Evolutionary conservation across 1,139 yeast genomes (phyloP), one percentile per base, ranked within the genome.

Genomic region (Saccharomycopsis phalli): DNA sequence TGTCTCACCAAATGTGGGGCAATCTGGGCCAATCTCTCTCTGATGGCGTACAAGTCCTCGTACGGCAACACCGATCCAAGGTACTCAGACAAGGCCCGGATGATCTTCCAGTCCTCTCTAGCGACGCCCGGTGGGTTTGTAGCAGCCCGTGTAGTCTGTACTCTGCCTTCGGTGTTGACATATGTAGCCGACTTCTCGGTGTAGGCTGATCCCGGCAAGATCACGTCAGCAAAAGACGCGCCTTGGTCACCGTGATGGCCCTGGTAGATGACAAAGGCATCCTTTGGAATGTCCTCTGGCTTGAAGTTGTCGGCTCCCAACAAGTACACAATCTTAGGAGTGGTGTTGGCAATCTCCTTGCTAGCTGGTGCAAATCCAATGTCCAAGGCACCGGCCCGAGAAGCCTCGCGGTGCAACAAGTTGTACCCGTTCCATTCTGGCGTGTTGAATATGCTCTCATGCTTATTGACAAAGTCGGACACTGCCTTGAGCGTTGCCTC

Each of bases 231-330:
- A 53, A 76, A 73, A 16, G 91, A 80, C 25, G 95, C 95, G 53
- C 95, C 95, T 30, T 74, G 61, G 53, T 84, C 95, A 65, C 95
- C 95, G 62, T 84, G 94, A 61, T 84, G 95, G 43, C 95, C 95
- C 65, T 84, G 88, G 65, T 84, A 84, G 42, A 84, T 79, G 29
- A 84, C 95, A 59, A 84, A 84, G 8, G 95, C 87, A 58, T 84
- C 93, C 60, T 70, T 68, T 52, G 94, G 94, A 53, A 83, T 75
- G 47, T 81, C 83, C 44, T 69, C 64, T 49, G 78, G 74, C 49
- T 70, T 63, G 49, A 83, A 60, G 63, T 84, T 94, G 61, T 84
- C 95, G 33, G 95, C 94, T 38, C 91, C 93, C 44, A 84, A 69
- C 55, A 84, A 69, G 66, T 81, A 84, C 44, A 84, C 71, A 58